Base-by-base conservation (phyloP, 495 filamentous ascomycete species). In the Neurospora sp. region DNA sequence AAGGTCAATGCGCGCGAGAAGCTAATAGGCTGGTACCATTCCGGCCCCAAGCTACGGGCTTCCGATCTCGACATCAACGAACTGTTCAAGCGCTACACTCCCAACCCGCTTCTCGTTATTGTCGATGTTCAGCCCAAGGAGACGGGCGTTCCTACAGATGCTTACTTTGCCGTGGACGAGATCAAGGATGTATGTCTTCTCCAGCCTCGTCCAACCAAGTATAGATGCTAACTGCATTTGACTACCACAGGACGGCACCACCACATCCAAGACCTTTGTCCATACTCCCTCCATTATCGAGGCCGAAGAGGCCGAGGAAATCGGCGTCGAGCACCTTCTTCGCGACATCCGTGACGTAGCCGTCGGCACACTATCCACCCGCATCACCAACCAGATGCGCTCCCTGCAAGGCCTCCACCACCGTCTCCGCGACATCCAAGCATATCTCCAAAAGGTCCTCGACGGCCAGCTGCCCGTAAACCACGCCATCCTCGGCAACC, bases 51-150 rank as follows among this genome's bases (percentile, higher is more conserved):
- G 85, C 87, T 99, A 77, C 91, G 96, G 76, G 96, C 94, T 71
- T 97, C 94, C 48, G 96, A 99, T 88, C 87, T 98, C 77, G 94
- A 98, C 85, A 97, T 99, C 89, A 99, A 99, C 85, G 96, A 99
- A 83, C 89, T 99, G 70, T 98, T 99, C 89, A 99, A 99, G 85
- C 87, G 95, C 87, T 98, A 99, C 87, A 97, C 95, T 35, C 92
- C 96, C 6, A 96, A 98, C 79, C 96, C 96, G 31, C 84, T 99
- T 79, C 87, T 98, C 70, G 94, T 98, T 82, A 99, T 99, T 82
- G 94, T 99, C 75, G 96, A 99, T 81, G 96, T 98, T 73, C 94
- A 98, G 81, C 96, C 96, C 16, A 98, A 98, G 86, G 96, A 97
- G 82, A 91, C 97, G 53, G 96, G 96, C 72, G 96, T 99, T 45